A percentile compares a stretch with the other conserved stretches of the same genome.
phyloP scores from a whole-genome alignment of 148 eudicot species.

The Rhododendron kiyosumense region DNA sequence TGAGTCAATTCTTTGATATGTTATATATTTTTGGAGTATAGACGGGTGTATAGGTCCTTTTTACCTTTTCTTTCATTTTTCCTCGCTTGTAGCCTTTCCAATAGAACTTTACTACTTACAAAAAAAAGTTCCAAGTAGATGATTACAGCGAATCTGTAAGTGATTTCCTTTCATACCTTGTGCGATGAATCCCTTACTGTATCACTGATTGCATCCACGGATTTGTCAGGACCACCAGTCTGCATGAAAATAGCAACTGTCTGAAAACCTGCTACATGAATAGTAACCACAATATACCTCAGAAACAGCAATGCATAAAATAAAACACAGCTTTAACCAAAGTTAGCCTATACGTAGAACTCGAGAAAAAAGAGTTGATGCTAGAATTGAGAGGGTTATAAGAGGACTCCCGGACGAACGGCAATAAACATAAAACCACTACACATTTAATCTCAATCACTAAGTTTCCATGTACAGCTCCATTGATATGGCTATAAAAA shows the following conservation, averaged over 20 bases:
- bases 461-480: not conserved
- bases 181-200: slow-evolving; percentile 74
- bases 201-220: slow-evolving; percentile 41
- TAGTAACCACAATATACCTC: slow-evolving; percentile 85
- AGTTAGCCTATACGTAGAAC: slow-evolving; percentile 10
- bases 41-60: too few relatives aligned
- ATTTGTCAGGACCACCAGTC: slow-evolving; percentile 70
- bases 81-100: too few relatives aligned
- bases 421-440: not conserved
- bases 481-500: not conserved
- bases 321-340: slow-evolving; percentile 23
- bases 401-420: not conserved
- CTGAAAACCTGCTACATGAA: slow-evolving; percentile 99
- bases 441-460: not conserved
- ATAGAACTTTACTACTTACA: too few relatives aligned
- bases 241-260: slow-evolving; percentile 99
- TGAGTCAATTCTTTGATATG: too few relatives aligned
- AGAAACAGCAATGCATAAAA: slow-evolving; percentile 43
- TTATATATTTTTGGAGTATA: too few relatives aligned
- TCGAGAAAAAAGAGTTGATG: slow-evolving; percentile 1
- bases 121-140: not conserved
- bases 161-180: slow-evolving; percentile 51
- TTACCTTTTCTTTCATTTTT: too few relatives aligned
- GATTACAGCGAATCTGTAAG: not conserved
- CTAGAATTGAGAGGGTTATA: not conserved